Base-by-base conservation (phyloP, 2,329 filamentous ascomycete genomes). In the Alternaria rosae region DNA sequence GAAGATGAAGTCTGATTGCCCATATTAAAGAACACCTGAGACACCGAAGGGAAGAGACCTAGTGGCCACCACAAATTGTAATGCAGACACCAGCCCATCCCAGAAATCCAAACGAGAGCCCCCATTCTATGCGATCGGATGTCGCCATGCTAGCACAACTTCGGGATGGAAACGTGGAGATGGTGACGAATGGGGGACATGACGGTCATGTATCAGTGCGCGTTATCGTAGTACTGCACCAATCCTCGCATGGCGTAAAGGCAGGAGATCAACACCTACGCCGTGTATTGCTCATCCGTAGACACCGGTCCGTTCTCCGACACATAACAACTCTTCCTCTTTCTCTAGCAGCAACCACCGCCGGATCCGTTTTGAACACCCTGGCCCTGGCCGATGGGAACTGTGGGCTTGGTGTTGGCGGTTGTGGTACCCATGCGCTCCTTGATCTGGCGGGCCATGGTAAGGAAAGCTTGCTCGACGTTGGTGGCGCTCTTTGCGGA, bases 381-480 rank as follows among this genome's bases (percentile, higher is more conserved):
- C 82, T 97, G 93, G 78, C 95, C 95, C 80, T 93, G 91, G 62
- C 93, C 92, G 76, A 99, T 95, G 81, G 97, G 93, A 75, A 99
- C 94, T 75, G 92, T 97, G 70, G 94, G 94, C 87, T 98, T 99
- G 85, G 94, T 97, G 89, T 98, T 98, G 85, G 94, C 94, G 70
- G 92, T 91, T 68, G 94, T 95, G 73, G 93, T 97, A 77, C 95
- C 95, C 94, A 99, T 99, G 78, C 95, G 92, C 86, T 98, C 94
- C 89, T 99, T 99, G 86, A 99, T 99, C 84, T 99, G 95, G 82
- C 95, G 91, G 75, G 95, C 95, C 95, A 99, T 99, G 82, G 95
- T 99, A 85, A 99, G 85, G 91, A 99, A 99, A 78, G 95, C 94
- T 85, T 99, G 95, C 86, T 99, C 95, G 81, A 99, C 95, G 82